Percentiles rank a stretch among this genome's conserved stretches.
These are phyloP conservation scores for Daldinia childiae DNA, from an alignment of 495 filamentous ascomycete genomes.

Conservation along the genomic window DNA sequence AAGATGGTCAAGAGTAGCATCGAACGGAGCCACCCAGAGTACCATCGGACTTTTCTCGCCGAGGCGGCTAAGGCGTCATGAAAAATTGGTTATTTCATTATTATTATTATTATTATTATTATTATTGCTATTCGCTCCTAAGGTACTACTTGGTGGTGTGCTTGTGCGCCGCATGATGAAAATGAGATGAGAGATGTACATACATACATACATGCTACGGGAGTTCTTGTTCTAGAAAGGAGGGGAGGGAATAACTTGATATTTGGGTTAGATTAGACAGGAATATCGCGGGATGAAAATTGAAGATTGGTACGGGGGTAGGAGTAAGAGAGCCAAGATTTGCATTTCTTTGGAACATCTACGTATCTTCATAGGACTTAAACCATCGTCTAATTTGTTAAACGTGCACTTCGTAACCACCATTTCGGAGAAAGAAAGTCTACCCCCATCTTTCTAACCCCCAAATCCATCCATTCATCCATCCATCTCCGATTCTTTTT, in stretches of 20 bases:
- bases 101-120: no score
- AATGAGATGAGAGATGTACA: not conserved
- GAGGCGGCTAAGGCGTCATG: constrained; percentile 21
- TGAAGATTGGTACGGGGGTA: not conserved
- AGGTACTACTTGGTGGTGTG: not conserved
- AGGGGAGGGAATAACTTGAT: not conserved
- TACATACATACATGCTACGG: not conserved
- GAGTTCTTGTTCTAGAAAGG: not conserved
- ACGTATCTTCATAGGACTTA: constrained; percentile 2
- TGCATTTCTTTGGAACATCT: not conserved
- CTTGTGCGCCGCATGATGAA: not conserved
- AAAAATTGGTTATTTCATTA: not conserved
- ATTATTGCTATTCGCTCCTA: no score
- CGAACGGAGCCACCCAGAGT: constrained; percentile 32
- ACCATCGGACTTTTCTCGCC: constrained; percentile 33
- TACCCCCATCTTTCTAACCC: not conserved
- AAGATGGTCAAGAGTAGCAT: constrained; percentile 47
- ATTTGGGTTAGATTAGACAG: not conserved
- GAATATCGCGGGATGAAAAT: not conserved
- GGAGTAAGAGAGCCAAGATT: not conserved
- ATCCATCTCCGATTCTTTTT: not conserved
- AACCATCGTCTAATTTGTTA: constrained; percentile 27
- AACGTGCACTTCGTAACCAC: constrained; percentile 19
- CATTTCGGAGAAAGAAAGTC: constrained; percentile 3
- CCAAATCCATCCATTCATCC: not conserved